Conservation (phyloP, 2,329 filamentous ascomycete genomes). For the Fusarium irregulare region DNA sequence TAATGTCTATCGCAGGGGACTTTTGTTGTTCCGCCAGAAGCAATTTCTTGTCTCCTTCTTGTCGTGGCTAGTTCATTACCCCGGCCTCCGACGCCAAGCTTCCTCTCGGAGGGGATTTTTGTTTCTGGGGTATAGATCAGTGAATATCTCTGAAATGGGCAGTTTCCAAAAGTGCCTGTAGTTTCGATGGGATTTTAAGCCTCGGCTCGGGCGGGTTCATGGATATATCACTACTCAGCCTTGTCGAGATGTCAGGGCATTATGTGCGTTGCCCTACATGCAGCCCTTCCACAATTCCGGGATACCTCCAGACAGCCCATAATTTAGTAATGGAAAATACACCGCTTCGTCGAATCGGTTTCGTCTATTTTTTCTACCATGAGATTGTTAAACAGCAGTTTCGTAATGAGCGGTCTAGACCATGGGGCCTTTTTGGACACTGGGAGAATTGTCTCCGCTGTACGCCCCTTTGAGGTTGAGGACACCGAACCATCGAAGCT, state of each 20-base stretch:
- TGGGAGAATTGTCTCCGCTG: conserved; percentile 17
- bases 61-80: conserved; percentile 22
- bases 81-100: conserved; percentile 16
- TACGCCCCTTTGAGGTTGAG: conserved; percentile 7
- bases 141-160: background rate
- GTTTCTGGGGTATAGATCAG: conserved; percentile 12
- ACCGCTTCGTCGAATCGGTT: conserved; percentile 26
- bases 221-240: background rate
- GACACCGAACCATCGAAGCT: conserved; percentile 1
- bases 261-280: conserved; percentile 17
- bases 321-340: conserved; percentile 16
- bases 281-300: background rate
- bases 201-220: background rate
- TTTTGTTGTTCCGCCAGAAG: conserved; percentile 15
- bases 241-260: conserved; percentile 23
- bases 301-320: conserved; percentile 2
- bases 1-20: conserved; percentile 6
- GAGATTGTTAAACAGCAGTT: background rate
- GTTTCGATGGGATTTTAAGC: background rate
- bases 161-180: conserved; percentile 1
- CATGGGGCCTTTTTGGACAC: background rate
- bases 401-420: conserved; percentile 30
- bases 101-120: background rate
- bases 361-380: conserved; percentile 8
- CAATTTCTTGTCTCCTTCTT: conserved; percentile 26